These are phyloP conservation scores for Marasmius tenuissimus DNA, from an alignment of 1,284 basidiomycete species.

Conservation along the genomic window DNA sequence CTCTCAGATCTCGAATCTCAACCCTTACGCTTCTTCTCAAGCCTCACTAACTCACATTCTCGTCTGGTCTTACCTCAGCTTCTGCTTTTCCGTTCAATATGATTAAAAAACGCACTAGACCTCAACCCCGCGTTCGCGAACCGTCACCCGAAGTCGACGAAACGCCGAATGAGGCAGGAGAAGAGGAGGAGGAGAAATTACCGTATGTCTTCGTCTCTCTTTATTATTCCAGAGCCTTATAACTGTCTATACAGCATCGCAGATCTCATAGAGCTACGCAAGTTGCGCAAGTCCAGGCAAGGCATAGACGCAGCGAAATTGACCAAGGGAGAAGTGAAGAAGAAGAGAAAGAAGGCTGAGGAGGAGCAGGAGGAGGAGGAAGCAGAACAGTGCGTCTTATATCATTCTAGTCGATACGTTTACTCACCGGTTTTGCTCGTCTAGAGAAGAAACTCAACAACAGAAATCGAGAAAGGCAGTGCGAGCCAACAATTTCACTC, in stretches of 20 bases:
- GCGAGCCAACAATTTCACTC: constrained; percentile 91
- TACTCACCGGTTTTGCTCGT: too few species aligned
- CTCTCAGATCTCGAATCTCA: background rate
- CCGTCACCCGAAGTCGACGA: constrained; percentile 42
- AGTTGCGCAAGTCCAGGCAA: constrained; percentile 70
- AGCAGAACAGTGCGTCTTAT: background rate
- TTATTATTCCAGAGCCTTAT: constrained; percentile 4
- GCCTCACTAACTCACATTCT: background rate
- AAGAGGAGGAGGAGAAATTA: constrained; percentile 43
- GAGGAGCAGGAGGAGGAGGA: constrained; percentile 12
- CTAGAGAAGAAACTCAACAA: constrained; percentile 45
- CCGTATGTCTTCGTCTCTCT: constrained; percentile 42
- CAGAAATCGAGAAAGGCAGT: constrained; percentile 75
- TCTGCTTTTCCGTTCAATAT: constrained; percentile 24
- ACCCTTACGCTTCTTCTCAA: background rate
- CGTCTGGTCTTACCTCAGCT: background rate
- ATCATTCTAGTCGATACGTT: background rate
- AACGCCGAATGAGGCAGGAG: constrained; percentile 25
- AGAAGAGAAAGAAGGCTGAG: constrained; percentile 56
- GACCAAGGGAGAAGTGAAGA: constrained; percentile 80
- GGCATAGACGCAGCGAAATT: constrained; percentile 89
- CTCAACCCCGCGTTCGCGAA: constrained; percentile 51
- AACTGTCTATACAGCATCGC: constrained; percentile 50
- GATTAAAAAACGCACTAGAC: constrained; percentile 67
- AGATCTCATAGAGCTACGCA: constrained; percentile 85